Evolutionary conservation across 106 monocot genomes (phyloP).

Genomic region (Cymbidium sinense): DNA sequence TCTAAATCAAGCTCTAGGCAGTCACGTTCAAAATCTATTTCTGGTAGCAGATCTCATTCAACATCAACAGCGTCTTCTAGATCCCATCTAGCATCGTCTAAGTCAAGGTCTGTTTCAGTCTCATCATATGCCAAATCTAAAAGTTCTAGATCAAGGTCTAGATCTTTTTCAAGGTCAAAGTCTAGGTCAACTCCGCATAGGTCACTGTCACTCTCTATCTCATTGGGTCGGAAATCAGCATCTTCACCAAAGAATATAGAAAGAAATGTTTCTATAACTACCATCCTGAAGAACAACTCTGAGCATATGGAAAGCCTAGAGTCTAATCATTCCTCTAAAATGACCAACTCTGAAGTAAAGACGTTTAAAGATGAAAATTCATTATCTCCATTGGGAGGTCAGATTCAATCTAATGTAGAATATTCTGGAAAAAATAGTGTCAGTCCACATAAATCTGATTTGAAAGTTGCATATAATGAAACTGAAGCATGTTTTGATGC

Average conservation of each 20-base stretch:
- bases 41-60: slow-evolving; percentile 26
- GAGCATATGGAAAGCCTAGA: slow-evolving; percentile 5
- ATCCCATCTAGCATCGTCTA: slow-evolving; percentile 24
- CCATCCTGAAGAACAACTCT: slow-evolving; percentile 2
- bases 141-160: slow-evolving; percentile 28
- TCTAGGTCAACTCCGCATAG: slow-evolving; percentile 8
- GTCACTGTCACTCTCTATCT: slow-evolving; percentile 34
- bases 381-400: slow-evolving; percentile 5
- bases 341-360: slow-evolving; percentile 3
- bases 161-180: slow-evolving; percentile 9
- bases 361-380: slow-evolving; percentile 15
- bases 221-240: slow-evolving; percentile 28
- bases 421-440: slow-evolving; percentile 7
- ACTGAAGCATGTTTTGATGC: neutral
- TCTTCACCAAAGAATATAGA: slow-evolving; percentile 14
- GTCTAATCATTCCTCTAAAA: slow-evolving; percentile 3
- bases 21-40: slow-evolving; percentile 23
- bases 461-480: neutral
- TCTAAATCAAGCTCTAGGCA: slow-evolving; percentile 22
- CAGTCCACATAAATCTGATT: slow-evolving; percentile 5
- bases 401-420: slow-evolving; percentile 15
- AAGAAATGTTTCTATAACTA: neutral
- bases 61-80: slow-evolving; percentile 22
- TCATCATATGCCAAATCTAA: slow-evolving; percentile 22
- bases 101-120: slow-evolving; percentile 23